Conservation (phyloP, 163 green algal species). For the Chlamydomonas reinhardtii region DNA sequence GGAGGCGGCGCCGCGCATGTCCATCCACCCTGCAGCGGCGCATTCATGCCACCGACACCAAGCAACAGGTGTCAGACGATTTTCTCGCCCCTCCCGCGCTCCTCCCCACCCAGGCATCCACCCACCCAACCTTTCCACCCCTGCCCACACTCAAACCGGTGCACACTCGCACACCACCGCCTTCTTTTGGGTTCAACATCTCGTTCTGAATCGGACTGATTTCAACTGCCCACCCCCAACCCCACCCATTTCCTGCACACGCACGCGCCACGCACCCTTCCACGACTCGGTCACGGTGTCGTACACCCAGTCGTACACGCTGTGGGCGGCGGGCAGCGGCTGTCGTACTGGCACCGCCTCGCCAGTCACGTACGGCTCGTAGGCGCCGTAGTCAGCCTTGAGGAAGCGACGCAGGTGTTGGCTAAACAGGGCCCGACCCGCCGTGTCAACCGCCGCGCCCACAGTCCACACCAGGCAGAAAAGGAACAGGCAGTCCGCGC, state of each 20-base stretch:
- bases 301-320: conserved; percentile 81
- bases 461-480: conserved; percentile 64
- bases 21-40: conserved; percentile 52
- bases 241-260: too few species aligned
- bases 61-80: too few species aligned
- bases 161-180: too few species aligned
- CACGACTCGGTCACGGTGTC: conserved; percentile 55
- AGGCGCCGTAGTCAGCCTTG: conserved; percentile 45
- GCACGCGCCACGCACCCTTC: conserved; percentile 20
- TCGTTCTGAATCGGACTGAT: too few species aligned
- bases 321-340: conserved; percentile 52
- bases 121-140: too few species aligned
- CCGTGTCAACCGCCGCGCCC: conserved; percentile 49
- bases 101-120: too few species aligned
- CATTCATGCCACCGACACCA: too few species aligned
- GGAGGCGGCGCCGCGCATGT: conserved; percentile 33
- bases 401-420: conserved; percentile 42
- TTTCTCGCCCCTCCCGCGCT: too few species aligned
- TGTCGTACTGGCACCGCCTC: conserved; percentile 49
- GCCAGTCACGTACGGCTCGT: conserved; percentile 40
- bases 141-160: too few species aligned
- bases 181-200: too few species aligned
- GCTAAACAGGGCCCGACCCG: conserved; percentile 46
- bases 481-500: conserved; percentile 56
- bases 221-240: too few species aligned